Percentiles rank a stretch among this genome's conserved stretches.
These are phyloP conservation scores for Termitomyces sp. DNA, from an alignment of 768 basidiomycete species.

Conservation along the genomic window DNA sequence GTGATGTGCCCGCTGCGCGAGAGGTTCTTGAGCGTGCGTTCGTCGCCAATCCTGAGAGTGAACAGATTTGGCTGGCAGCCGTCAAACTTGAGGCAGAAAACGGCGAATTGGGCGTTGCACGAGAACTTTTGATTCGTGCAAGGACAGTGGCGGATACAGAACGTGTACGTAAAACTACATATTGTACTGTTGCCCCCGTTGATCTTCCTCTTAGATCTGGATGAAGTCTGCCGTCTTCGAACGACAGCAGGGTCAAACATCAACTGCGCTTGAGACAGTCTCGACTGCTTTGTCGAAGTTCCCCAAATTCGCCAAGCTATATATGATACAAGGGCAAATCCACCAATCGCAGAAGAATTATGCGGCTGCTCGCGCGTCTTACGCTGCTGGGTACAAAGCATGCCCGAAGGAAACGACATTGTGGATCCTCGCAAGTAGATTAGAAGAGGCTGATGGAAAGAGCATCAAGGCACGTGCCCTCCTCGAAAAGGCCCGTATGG, in stretches of 20 bases:
- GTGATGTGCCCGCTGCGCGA: slow-evolving; percentile 88
- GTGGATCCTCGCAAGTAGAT: slow-evolving; percentile 83
- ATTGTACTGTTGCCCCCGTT: neutral
- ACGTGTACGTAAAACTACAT: slow-evolving; percentile 45
- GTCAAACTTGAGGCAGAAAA: slow-evolving; percentile 97
- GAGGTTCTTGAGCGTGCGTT: slow-evolving; percentile 87
- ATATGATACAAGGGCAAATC: slow-evolving; percentile 98
- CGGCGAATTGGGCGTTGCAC: slow-evolving; percentile 80
- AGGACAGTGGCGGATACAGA: slow-evolving; percentile 90
- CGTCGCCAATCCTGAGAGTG: slow-evolving; percentile 92
- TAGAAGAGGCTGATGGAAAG: slow-evolving; percentile 89
- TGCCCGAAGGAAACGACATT: slow-evolving; percentile 82
- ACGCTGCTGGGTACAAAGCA: slow-evolving; percentile 77
- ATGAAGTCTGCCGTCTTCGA: slow-evolving; percentile 98
- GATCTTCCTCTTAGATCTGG: slow-evolving; percentile 68
- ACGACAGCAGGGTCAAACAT: slow-evolving; percentile 75
- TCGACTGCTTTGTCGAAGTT: slow-evolving; percentile 75
- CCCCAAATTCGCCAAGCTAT: slow-evolving; percentile 86
- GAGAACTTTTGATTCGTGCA: slow-evolving; percentile 83
- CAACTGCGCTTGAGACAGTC: slow-evolving; percentile 71
- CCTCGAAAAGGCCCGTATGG: slow-evolving; percentile 83
- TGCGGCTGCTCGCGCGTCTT: slow-evolving; percentile 71
- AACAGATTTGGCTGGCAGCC: slow-evolving; percentile 96
- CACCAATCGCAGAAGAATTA: slow-evolving; percentile 57
- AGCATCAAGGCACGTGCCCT: slow-evolving; percentile 90